Base-by-base conservation (phyloP, 2,329 filamentous ascomycete species). In the Fusarium lateritium region DNA sequence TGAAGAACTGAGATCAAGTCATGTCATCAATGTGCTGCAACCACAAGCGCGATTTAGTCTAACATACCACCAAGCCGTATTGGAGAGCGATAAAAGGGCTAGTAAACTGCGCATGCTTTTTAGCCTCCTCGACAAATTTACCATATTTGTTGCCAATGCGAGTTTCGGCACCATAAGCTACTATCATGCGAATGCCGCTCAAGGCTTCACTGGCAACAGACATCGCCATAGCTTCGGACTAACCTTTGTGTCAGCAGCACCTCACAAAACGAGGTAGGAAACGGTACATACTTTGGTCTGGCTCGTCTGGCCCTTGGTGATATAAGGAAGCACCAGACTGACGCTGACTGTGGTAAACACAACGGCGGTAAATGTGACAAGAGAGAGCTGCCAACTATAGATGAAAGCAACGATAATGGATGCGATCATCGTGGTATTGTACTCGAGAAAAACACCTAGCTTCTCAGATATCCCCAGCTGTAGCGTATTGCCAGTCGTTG, bases 391-490 rank as follows among this genome's bases (percentile, higher is more conserved):
- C 83, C 84, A 86, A 31, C 81, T 84, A 61, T 84, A 85, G 17
- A 78, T 73, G 64, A 88, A 87, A 0, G 86, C 82, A 46, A 88
- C 82, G 13, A 81, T 77, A n/a, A 85, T 51, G 1, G 79, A 56
- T 84, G 52, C 28, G 3, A 55, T 49, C 42, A 55, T 47, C 5
- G 52, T 83, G 0, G 84, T 75, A 7, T 81, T 51, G 3, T 77
- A 80, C 51, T 83, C 79, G 31, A 85, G 76, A 2, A 85, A 75
- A 3, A 76, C 76, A 3, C 79, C 79, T 7, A 88, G 75, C 54
- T 84, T 83, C 66, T 87, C 85, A 0, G 85, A 86, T n/a, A 87
- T 83, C 19, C 84, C 85, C 26, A 84, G 77, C 58, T 88, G 86
- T 13, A 88, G 80, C 0, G 82, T 82, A 65, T 87, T 87, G 33